Base-by-base conservation (phyloP, 2,329 filamentous ascomycete species). In the Exophiala oligosperma region DNA sequence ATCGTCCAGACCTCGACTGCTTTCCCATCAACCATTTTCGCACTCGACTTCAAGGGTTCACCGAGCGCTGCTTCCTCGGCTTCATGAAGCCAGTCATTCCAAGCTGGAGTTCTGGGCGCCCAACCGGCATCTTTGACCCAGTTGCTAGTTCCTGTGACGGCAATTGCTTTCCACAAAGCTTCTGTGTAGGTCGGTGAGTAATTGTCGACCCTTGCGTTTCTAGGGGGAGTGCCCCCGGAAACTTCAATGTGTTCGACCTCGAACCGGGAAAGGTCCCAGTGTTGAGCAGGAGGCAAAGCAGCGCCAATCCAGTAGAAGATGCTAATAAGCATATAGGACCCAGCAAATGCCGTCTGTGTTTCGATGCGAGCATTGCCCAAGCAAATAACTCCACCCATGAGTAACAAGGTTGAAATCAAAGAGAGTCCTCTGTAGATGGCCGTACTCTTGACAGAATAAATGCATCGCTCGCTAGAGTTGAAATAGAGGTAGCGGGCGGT, bases 301-400 rank as follows among this genome's bases (percentile, higher is more conserved):
- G 79, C 79, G 1, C 78, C 78, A 21, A 77, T 73, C 79, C 79
- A 82, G 64, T 82, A 80, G 7, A 72, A 72, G 1, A 77, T 73
- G 52, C 79, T 79, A 35, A 81, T 75, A 11, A 80, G 65, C 70
- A 81, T 76, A 64, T 79, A 82, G 0, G 77, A 73, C 1, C 70
- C 77, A 0, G 77, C 79, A 74, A 79, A 81, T 2, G 73, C 76
- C 37, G 79, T 74, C 60, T 82, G 79, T 0, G 76, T 68, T 43
- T 76, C 70, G 9, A 79, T 75, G 21, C 73, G 73, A 2, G 79
- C 74, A 56, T 81, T 82, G 60, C 77, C 79, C 2, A 82, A 73
- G 41, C 72, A 75, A 41, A 82, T 78, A 62, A 82, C 78, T 12
- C 79, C 79, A 38, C 77, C 72, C 79, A 82, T 81, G 50, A 82